Base-by-base conservation (phyloP, 2,329 filamentous ascomycete genomes). In the Aspergillus sp. region DNA sequence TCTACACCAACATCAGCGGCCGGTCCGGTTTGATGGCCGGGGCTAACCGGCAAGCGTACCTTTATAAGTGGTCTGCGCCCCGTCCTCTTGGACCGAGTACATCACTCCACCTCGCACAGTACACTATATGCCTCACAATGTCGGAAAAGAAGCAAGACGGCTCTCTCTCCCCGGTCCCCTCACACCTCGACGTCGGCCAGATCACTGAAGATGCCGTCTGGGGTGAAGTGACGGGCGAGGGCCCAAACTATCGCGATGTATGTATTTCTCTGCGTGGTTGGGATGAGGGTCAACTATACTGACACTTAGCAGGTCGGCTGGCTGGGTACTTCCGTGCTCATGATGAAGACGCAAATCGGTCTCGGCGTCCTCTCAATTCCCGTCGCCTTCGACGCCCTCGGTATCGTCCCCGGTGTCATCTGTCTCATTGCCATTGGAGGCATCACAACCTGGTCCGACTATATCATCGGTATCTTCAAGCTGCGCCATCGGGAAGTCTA, bases 401-500 rank as follows among this genome's bases (percentile, higher is more conserved):
- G 78, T 6, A 62, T 80, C 17, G 64, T 79, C 14, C 78, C 78
- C 0, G 78, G 78, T 6, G 58, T 79, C 33, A 72, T 80, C 36
- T 67, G 68, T 32, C 62, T 80, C 6, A 40, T 70, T 10, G 53
- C 61, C 5, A 70, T 80, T 19, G 73, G 68, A 1, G 53, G 20
- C 14, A 77, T 79, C 55, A 78, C 77, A 0, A 76, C 74, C 3
- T 81, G 78, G 78, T 77, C 76, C 2, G 67, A 71, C 50, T 79
- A 76, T 55, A 73, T 79, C 32, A 67, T 81, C 13, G 78, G 62
- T 8, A 40, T 42, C 19, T 83, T 83, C 68, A 83, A 83, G 59
- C 57, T 81, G 30, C 68, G 70, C 5, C 80, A 83, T 57, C 76
- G 76, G 0, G 72, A 81, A 52, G 79, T 83, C 4, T 82, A 83